Base-by-base conservation (phyloP, 2,329 filamentous ascomycete genomes). In the Talaromyces verruculosus region DNA sequence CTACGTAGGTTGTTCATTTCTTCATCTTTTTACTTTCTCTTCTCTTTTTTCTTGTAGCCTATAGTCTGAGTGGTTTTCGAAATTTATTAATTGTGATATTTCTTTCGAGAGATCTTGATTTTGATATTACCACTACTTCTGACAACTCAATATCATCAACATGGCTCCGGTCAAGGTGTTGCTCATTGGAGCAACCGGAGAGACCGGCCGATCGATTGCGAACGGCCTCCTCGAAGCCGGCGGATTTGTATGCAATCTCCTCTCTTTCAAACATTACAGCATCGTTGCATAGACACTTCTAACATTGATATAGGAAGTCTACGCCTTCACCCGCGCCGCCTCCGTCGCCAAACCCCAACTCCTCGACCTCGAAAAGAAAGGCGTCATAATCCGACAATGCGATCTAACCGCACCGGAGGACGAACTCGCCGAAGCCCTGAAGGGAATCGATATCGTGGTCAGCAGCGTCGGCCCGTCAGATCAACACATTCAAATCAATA, bases 321-420 rank as follows among this genome's bases (percentile, higher is more conserved):
- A 74, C 1, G 76, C 77, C 8, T 71, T 85, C 10, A 72, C 78
- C 2, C 78, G 83, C 3, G 75, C 77, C 2, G 65, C 74, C 2
- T 84, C 83, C 0, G 58, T 77, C 6, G 51, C 76, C 3, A 85
- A 82, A 47, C 76, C 79, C 0, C 72, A 74, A 2, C 76, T 78
- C 30, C 37, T 73, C 8, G 71, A 68, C 0, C 72, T 85, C 8
- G 61, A 71, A 64, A 68, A 73, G 1, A 72, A 70, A 6, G 80
- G 80, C 3, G 69, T 84, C 37, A 71, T 74, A 13, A 68, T 83
- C 25, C 73, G 77, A 28, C 57, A 53, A 64, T 57, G 61, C 47
- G 65, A 67, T 33, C 41, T 67, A 5, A 60, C 43, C 3, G 62
- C 61, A 3, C 43, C 61, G 3, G 35, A 33, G 45, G 65, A 55